Percentiles rank a stretch among this genome's conserved stretches.
These are phyloP conservation scores for Shiraia bambusicola DNA, from an alignment of 2,329 filamentous ascomycete species.

Conservation along the genomic window DNA sequence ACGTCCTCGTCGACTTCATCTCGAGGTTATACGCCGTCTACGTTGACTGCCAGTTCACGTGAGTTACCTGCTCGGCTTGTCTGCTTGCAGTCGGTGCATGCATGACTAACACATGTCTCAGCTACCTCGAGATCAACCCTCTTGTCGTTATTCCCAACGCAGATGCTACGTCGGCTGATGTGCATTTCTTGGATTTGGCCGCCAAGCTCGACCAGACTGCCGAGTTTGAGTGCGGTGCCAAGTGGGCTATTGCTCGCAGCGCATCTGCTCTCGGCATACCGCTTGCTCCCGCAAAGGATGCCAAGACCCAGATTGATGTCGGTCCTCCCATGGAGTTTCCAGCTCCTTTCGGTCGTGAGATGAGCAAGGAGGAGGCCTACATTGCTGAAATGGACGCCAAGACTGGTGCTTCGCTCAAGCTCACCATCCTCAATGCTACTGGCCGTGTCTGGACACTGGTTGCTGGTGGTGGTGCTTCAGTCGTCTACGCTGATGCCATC, in stretches of 20 bases:
- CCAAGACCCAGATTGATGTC: conserved; percentile 90
- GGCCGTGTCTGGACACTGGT: conserved; percentile 98
- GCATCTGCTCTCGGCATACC: conserved; percentile 85
- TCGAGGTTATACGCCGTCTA: conserved; percentile 97
- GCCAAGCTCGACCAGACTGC: conserved; percentile 99
- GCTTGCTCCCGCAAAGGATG: conserved; percentile 58
- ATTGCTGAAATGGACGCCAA: conserved; percentile 98
- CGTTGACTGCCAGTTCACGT: conserved; percentile 98
- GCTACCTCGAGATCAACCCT: conserved; percentile 99
- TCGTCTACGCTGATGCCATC: conserved; percentile 98
- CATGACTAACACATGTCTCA: conserved; percentile 22
- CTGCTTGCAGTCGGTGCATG: not conserved
- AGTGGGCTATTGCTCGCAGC: conserved; percentile 96
- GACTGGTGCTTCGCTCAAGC: conserved; percentile 97
- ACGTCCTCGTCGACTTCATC: conserved; percentile 99
- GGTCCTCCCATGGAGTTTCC: conserved; percentile 99
- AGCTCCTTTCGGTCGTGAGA: conserved; percentile 95
- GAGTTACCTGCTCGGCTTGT: conserved; percentile 15
- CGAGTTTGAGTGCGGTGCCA: conserved; percentile 98
- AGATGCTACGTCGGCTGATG: conserved; percentile 85
- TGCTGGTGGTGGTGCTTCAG: conserved; percentile 97
- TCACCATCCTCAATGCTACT: conserved; percentile 88
- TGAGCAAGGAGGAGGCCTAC: conserved; percentile 98
- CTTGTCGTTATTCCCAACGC: conserved; percentile 96
- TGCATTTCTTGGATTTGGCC: conserved; percentile 97